These are phyloP conservation scores for Wickerhamiella azymoides DNA, from an alignment of 805 yeast species.

Conservation along the genomic window DNA sequence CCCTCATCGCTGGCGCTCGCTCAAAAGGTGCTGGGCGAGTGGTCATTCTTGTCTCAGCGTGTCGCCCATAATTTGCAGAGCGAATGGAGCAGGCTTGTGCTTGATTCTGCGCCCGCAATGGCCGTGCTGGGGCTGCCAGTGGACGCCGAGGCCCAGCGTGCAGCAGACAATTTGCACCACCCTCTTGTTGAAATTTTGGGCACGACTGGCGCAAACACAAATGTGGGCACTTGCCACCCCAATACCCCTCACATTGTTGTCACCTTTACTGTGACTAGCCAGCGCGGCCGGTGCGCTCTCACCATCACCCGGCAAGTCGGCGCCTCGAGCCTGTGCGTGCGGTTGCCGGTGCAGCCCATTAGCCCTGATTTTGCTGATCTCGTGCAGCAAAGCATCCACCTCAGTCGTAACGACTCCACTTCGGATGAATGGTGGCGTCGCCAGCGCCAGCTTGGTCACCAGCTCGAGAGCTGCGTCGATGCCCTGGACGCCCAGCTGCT, in stretches of 20 bases:
- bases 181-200: background rate
- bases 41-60: background rate
- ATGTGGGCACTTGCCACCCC: background rate
- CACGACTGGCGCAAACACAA: background rate
- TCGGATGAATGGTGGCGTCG: conserved; percentile 7
- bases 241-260: background rate
- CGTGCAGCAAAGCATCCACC: background rate
- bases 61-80: background rate
- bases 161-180: conserved; percentile 1
- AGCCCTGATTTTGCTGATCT: background rate
- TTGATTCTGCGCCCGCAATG: background rate
- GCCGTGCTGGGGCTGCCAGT: background rate
- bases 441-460: background rate
- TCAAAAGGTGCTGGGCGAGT: background rate
- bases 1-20: background rate
- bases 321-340: background rate
- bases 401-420: background rate
- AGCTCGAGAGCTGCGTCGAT: background rate
- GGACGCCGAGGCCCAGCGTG: background rate
- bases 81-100: background rate
- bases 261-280: background rate
- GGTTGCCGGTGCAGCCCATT: background rate
- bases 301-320: background rate
- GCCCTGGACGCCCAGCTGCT: background rate
- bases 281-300: background rate